These are phyloP conservation scores for Lactifluus volemus DNA, from an alignment of 768 basidiomycete genomes.

Conservation along the genomic window DNA sequence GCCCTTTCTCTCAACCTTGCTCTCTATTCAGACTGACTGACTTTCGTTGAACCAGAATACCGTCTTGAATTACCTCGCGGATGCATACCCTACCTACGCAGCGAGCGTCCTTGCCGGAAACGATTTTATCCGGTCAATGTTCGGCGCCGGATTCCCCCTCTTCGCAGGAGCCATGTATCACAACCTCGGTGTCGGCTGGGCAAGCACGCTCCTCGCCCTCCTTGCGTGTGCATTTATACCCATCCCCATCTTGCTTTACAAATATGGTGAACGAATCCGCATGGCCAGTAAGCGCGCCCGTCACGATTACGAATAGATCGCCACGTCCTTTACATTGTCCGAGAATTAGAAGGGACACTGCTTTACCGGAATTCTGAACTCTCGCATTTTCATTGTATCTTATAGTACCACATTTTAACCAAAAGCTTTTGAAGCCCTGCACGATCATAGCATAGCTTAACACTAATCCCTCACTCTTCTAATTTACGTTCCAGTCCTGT, in stretches of 20 bases:
- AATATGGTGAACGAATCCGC: conserved; percentile 14
- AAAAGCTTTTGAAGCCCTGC: background rate
- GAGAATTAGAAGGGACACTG: background rate
- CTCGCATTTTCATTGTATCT: background rate
- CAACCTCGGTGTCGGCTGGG: conserved; percentile 24
- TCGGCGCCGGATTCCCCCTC: conserved; percentile 15
- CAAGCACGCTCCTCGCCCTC: conserved; percentile 23
- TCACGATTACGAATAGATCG: conserved; percentile 16
- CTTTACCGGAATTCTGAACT: background rate
- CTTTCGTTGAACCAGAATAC: conserved; percentile 1
- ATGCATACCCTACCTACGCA: conserved; percentile 27
- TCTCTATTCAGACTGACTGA: background rate
- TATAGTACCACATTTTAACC: background rate
- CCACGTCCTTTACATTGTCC: background rate
- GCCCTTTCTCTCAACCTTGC: conserved; percentile 22
- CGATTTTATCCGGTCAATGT: conserved; percentile 27
- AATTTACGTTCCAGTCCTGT: background rate
- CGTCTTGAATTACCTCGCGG: conserved; percentile 26
- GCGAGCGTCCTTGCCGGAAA: conserved; percentile 30
- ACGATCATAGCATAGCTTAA: background rate
- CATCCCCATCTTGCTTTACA: conserved; percentile 19
- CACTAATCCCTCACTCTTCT: background rate
- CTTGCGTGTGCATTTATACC: conserved; percentile 23
- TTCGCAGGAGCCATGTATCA: conserved; percentile 22
- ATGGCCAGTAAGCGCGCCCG: conserved; percentile 15